Conservation (phyloP, 1,284 basidiomycete species). For the Pseudozyma tsukubaensis region DNA sequence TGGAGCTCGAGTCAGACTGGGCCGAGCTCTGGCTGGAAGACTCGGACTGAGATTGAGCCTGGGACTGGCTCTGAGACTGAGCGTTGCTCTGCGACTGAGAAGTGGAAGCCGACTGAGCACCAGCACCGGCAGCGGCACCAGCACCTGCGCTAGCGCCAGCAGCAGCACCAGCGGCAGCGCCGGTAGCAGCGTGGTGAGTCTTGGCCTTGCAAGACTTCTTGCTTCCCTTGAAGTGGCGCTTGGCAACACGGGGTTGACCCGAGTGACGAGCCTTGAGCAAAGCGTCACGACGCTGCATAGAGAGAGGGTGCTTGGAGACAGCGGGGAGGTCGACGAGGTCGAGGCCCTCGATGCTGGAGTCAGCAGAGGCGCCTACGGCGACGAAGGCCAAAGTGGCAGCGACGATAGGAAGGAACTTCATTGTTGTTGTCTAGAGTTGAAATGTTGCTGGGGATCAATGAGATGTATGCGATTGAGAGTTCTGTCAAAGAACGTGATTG, state of each 20-base stretch:
- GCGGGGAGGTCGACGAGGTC: slow-evolving; percentile 37
- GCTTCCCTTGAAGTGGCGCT: slow-evolving; percentile 32
- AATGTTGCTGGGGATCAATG: background rate
- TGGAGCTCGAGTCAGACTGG: slow-evolving; percentile 17
- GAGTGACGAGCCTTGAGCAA: slow-evolving; percentile 19
- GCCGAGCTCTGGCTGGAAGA: slow-evolving; percentile 6
- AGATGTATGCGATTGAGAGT: slow-evolving; percentile 1
- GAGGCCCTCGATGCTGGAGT: slow-evolving; percentile 22
- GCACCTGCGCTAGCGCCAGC: no score
- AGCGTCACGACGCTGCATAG: slow-evolving; percentile 44
- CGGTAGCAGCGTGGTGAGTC: slow-evolving; percentile 24
- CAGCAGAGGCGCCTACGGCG: slow-evolving; percentile 34
- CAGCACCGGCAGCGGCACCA: slow-evolving; percentile 2
- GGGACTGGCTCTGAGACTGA: slow-evolving; percentile 16
- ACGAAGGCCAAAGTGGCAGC: slow-evolving; percentile 40
- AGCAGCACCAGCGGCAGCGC: slow-evolving; percentile 7
- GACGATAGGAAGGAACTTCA: slow-evolving; percentile 50
- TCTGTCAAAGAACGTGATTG: slow-evolving; percentile 27
- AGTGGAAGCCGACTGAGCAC: slow-evolving; percentile 22
- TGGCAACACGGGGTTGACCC: slow-evolving; percentile 14
- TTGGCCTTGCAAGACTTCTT: slow-evolving; percentile 42
- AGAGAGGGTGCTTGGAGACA: slow-evolving; percentile 44
- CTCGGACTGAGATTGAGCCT: slow-evolving; percentile 13
- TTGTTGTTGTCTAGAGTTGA: slow-evolving; percentile 14
- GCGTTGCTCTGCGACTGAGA: slow-evolving; percentile 3